phyloP scores from a whole-genome alignment of 1,284 basidiomycete species.

The Heimioporus retisporus region DNA sequence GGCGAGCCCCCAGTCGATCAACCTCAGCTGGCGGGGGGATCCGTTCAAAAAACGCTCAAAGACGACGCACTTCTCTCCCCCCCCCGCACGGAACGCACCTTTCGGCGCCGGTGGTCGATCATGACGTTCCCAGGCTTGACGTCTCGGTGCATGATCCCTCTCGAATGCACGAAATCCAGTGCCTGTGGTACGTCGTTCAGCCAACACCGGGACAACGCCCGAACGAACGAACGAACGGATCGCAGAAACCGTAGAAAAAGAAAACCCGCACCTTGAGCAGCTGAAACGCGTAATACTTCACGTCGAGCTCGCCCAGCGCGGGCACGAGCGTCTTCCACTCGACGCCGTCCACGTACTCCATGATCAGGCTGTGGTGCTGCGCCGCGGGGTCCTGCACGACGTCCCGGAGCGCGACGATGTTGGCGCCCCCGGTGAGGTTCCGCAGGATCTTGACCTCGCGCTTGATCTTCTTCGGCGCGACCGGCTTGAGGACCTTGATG shows the following conservation, averaged over 20 bases:
- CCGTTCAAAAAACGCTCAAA: too few relatives aligned
- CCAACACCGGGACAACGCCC: not conserved
- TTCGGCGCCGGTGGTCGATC: conserved; percentile 86
- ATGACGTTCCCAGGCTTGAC: conserved; percentile 95
- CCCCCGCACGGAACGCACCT: too few relatives aligned
- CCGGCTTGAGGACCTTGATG: conserved; percentile 93
- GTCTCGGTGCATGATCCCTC: conserved; percentile 93
- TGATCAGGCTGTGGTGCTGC: conserved; percentile 87
- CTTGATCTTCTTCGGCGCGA: conserved; percentile 95
- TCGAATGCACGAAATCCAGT: conserved; percentile 89
- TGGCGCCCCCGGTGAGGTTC: conserved; percentile 89
- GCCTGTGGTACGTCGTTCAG: conserved; percentile 56
- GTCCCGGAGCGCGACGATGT: conserved; percentile 86
- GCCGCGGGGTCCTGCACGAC: conserved; percentile 83
- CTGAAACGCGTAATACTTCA: conserved; percentile 90
- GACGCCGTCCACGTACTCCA: conserved; percentile 87
- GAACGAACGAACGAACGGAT: conserved; percentile 6
- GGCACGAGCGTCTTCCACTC: conserved; percentile 88
- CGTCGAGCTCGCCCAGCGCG: conserved; percentile 82
- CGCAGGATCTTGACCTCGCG: conserved; percentile 94
- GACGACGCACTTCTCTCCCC: too few relatives aligned
- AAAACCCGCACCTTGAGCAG: conserved; percentile 81
- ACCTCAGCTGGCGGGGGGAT: conserved; percentile 63
- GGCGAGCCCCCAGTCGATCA: conserved; percentile 95
- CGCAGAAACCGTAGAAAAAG: too few relatives aligned